A percentile compares a stretch with the other conserved stretches of the same genome.
These are phyloP conservation scores for Lactarius evosmus DNA, from an alignment of 768 basidiomycete genomes.

Conservation along the genomic window DNA sequence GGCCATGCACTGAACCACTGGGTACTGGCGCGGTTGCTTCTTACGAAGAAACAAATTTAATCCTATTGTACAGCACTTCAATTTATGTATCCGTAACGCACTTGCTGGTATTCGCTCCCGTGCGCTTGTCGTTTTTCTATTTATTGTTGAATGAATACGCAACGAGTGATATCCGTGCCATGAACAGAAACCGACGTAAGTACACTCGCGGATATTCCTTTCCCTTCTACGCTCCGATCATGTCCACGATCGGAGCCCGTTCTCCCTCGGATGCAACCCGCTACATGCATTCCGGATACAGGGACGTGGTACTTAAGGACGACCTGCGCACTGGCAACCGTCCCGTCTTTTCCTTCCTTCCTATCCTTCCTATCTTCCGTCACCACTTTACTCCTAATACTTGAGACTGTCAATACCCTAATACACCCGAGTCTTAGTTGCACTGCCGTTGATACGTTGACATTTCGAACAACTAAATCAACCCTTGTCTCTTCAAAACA, in stretches of 20 bases:
- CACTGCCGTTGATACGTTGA: no score
- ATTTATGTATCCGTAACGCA: neutral
- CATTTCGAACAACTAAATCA: no score
- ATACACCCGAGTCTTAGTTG: neutral
- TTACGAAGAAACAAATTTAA: neutral
- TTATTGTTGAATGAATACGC: neutral
- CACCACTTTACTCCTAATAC: neutral
- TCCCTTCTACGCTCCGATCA: neutral
- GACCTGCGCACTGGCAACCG: neutral
- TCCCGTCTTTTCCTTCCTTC: neutral
- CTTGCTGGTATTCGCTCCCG: neutral
- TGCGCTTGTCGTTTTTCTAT: neutral
- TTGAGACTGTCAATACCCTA: neutral
- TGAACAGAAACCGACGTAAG: neutral
- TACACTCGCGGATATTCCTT: neutral
- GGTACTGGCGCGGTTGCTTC: neutral
- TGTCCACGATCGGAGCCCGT: neutral
- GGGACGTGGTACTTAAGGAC: neutral
- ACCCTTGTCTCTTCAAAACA: no score
- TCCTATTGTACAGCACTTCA: neutral
- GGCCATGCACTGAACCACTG: neutral
- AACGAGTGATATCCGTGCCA: neutral
- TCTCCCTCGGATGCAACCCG: neutral
- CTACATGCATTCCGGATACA: neutral
- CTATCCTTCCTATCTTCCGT: no score